Conservation (phyloP, 805 yeast genomes). For the Monosporozyma yasuniensis region DNA sequence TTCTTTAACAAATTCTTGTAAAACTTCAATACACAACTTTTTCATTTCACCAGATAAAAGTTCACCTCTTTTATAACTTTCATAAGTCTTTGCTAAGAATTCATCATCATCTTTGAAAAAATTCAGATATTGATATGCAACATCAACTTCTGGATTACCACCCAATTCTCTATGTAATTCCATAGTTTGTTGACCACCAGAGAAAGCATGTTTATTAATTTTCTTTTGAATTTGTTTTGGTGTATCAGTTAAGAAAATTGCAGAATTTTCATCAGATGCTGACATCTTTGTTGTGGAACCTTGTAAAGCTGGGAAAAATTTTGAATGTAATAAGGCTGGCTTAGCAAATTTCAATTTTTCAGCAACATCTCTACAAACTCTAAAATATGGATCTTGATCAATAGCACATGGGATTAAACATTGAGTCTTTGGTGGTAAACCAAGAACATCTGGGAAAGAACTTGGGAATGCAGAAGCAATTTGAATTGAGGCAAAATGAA, state of each 20-base stretch:
- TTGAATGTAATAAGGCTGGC: conserved; percentile 87
- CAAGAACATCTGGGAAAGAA: conserved; percentile 89
- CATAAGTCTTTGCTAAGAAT: conserved; percentile 51
- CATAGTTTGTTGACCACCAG: conserved; percentile 80
- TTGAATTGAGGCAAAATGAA: conserved; percentile 93
- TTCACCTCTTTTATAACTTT: conserved; percentile 69
- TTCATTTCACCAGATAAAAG: conserved; percentile 90
- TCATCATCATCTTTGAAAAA: conserved; percentile 88
- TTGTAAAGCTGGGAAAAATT: conserved; percentile 96
- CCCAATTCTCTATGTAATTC: conserved; percentile 89
- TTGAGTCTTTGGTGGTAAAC: conserved; percentile 80
- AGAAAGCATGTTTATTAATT: conserved; percentile 91
- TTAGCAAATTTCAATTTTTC: conserved; percentile 82
- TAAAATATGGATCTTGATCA: conserved; percentile 97
- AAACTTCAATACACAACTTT: conserved; percentile 68
- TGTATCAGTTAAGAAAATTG: conserved; percentile 93
- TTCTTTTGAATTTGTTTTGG: conserved; percentile 87
- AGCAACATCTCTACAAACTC: conserved; percentile 96
- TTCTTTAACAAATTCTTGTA: conserved; percentile 67
- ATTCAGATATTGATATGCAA: conserved; percentile 84
- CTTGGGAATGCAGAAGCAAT: conserved; percentile 94
- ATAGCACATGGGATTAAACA: conserved; percentile 98
- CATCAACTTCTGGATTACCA: conserved; percentile 93
- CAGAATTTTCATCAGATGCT: conserved; percentile 82
- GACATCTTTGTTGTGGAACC: conserved; percentile 96